A percentile compares a stretch with the other conserved stretches of the same genome.
Conservation (phyloP, 116 monocot genomes). For the Papilionanthe hybrid region DNA sequence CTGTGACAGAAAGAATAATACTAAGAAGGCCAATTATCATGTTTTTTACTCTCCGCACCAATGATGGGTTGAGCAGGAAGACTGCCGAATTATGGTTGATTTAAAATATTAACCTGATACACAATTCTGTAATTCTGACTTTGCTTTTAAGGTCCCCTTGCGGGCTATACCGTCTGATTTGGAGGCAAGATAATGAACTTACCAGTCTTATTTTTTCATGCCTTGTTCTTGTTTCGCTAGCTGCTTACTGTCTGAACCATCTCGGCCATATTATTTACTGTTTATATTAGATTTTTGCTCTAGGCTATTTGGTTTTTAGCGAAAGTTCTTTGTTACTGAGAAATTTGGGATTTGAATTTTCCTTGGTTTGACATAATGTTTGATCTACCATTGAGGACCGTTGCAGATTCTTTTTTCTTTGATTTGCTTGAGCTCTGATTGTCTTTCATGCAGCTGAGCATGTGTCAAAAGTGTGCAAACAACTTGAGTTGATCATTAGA, state of each 20-base stretch:
- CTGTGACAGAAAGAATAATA: not conserved
- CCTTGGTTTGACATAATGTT: too few relatives aligned
- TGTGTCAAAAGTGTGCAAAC: too few relatives aligned
- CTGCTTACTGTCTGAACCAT: not conserved
- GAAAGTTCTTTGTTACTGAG: too few relatives aligned
- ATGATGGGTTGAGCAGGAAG: not conserved
- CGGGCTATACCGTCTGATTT: not conserved
- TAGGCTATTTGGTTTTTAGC: too few relatives aligned
- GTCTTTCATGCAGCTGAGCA: too few relatives aligned
- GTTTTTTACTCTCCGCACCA: not conserved
- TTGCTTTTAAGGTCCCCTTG: not conserved
- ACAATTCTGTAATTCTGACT: not conserved
- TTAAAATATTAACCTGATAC: not conserved
- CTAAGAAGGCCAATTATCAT: not conserved
- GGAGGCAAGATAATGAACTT: not conserved
- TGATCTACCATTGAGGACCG: too few relatives aligned
- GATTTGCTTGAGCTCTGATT: too few relatives aligned
- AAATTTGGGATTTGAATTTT: too few relatives aligned
- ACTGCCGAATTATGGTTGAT: not conserved
- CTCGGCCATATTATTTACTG: not conserved
- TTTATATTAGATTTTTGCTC: not conserved
- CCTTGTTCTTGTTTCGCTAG: not conserved
- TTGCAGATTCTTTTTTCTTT: too few relatives aligned
- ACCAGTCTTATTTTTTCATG: not conserved
- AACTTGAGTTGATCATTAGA: too few relatives aligned